Conservation (phyloP, 768 basidiomycete genomes). For the Psilocybe cubensis region DNA sequence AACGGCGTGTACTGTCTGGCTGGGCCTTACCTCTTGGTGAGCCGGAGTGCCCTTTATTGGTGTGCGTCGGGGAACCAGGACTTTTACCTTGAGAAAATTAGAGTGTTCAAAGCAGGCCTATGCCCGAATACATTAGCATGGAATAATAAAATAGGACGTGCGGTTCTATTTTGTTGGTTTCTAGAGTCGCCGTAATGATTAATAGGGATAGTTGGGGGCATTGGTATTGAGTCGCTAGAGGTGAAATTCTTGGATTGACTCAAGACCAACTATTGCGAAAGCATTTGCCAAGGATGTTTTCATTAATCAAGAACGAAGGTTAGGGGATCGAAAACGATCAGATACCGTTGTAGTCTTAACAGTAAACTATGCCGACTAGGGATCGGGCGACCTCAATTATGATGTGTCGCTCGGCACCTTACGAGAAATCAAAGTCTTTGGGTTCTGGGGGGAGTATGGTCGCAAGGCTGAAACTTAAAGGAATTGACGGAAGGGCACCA, state of each 20-base stretch:
- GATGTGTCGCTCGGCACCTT: conserved; percentile 78
- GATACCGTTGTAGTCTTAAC: conserved; percentile 85
- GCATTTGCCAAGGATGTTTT: conserved; percentile 87
- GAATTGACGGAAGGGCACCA: conserved; percentile 86
- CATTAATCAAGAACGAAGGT: conserved; percentile 87
- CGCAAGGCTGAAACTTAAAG: conserved; percentile 74
- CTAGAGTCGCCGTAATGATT: conserved; percentile 82
- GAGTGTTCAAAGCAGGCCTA: conserved; percentile 82
- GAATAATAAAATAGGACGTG: conserved; percentile 84
- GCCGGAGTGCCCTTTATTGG: conserved; percentile 67
- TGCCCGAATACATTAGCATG: conserved; percentile 83
- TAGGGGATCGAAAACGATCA: conserved; percentile 81
- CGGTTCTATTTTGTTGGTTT: conserved; percentile 85
- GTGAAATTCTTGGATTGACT: conserved; percentile 86
- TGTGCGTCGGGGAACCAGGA: conserved; percentile 72
- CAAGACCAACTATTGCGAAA: conserved; percentile 82
- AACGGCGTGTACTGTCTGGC: conserved; percentile 68
- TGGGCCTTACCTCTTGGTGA: conserved; percentile 75
- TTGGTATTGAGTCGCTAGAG: conserved; percentile 82
- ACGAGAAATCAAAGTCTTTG: conserved; percentile 90
- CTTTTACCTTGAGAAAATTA: conserved; percentile 85
- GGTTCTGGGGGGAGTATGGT: conserved; percentile 63
- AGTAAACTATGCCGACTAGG: conserved; percentile 85
- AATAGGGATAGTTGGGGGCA: conserved; percentile 85
- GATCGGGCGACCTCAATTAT: conserved; percentile 69